phyloP scores from a whole-genome alignment of 768 basidiomycete genomes.

The Lyophyllum decastes region DNA sequence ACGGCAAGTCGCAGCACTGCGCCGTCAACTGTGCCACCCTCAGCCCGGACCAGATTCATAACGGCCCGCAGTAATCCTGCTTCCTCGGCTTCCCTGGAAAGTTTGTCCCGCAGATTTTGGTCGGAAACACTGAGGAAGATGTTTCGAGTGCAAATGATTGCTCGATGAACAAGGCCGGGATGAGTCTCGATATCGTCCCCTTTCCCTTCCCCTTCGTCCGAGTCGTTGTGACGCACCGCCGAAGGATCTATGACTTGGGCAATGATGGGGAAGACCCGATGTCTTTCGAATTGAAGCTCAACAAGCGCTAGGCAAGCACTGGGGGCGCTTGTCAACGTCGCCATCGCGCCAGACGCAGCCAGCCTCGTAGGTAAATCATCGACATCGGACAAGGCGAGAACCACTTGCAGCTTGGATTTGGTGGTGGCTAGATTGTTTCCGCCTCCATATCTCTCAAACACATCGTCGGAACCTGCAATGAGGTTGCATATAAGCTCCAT shows the following conservation, averaged over 20 bases:
- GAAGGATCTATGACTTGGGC: slow-evolving; percentile 68
- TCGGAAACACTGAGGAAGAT: slow-evolving; percentile 50
- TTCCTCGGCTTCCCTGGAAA: slow-evolving; percentile 54
- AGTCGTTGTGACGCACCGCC: slow-evolving; percentile 30
- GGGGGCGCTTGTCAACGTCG: slow-evolving; percentile 68
- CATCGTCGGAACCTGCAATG: slow-evolving; percentile 70
- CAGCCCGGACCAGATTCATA: slow-evolving; percentile 45
- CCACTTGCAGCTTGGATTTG: slow-evolving; percentile 73
- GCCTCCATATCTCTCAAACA: slow-evolving; percentile 74
- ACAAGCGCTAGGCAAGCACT: slow-evolving; percentile 63
- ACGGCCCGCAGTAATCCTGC: slow-evolving; percentile 58
- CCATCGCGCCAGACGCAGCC: slow-evolving; percentile 91
- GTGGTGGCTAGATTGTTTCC: slow-evolving; percentile 30
- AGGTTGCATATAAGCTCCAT: slow-evolving; percentile 94
- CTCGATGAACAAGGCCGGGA: slow-evolving; percentile 75
- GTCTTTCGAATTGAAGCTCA: slow-evolving; percentile 63
- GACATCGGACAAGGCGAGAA: slow-evolving; percentile 84
- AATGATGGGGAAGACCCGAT: slow-evolving; percentile 65
- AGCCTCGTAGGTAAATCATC: slow-evolving; percentile 83
- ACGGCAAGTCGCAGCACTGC: slow-evolving; percentile 48
- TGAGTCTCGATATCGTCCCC: slow-evolving; percentile 38
- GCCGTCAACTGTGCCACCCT: slow-evolving; percentile 30
- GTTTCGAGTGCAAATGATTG: slow-evolving; percentile 73
- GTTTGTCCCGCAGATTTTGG: slow-evolving; percentile 33
- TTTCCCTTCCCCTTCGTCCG: slow-evolving; percentile 36